phyloP scores from a whole-genome alignment of 73 alveolate genomes.

The Tetrahymena borealis region DNA sequence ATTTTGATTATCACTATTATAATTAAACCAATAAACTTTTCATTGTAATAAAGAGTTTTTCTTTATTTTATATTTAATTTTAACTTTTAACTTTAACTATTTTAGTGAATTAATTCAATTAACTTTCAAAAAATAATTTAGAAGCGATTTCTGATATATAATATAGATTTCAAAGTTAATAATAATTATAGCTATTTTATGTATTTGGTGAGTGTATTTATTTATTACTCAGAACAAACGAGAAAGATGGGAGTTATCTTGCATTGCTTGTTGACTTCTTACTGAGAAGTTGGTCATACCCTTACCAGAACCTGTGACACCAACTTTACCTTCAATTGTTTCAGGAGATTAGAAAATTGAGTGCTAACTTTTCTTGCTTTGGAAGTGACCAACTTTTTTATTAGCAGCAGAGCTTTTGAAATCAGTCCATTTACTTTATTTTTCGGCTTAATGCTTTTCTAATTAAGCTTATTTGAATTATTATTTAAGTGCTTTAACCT shows the following conservation, averaged over 20 bases:
- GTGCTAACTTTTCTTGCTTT: not conserved
- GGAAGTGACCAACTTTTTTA: not conserved
- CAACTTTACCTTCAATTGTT: not conserved
- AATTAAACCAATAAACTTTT: no score
- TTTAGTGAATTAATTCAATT: no score
- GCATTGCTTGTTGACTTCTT: not conserved
- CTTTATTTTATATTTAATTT: no score
- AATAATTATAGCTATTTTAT: no score
- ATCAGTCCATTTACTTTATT: slow-evolving; percentile 19
- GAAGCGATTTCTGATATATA: no score
- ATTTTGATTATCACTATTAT: no score
- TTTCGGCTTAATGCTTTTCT: slow-evolving; percentile 5
- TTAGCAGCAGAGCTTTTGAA: not conserved
- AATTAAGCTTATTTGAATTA: slow-evolving; percentile 14
- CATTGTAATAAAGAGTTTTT: no score
- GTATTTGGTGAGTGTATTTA: no score
- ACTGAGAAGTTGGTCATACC: not conserved
- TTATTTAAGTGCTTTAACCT: slow-evolving; percentile 20
- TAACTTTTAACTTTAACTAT: no score
- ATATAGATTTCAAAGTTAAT: no score
- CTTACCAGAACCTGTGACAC: slow-evolving; percentile 1
- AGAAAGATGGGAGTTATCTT: not conserved
- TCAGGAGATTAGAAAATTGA: not conserved
- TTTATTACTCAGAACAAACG: not conserved
- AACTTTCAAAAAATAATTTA: no score